Evolutionary conservation across 1,139 yeast genomes (phyloP).

Genomic region (Yamadazyma taylorii): DNA sequence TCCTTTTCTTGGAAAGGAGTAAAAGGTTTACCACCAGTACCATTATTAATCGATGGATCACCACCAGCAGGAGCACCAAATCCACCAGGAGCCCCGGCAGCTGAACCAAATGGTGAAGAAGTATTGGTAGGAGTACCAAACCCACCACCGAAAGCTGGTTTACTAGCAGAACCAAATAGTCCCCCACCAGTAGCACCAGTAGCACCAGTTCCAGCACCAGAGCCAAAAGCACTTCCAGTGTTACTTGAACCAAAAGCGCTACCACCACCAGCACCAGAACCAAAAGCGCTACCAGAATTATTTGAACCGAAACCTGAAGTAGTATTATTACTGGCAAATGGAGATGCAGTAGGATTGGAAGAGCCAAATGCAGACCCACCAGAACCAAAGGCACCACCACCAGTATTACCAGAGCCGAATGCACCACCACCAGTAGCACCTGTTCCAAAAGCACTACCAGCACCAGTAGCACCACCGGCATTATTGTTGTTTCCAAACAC

Average conservation of each 20-base stretch:
- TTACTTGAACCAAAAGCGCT: conserved; percentile 29
- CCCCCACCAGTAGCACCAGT: conserved; percentile 22
- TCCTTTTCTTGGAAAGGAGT: conserved; percentile 74
- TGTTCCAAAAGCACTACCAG: conserved; percentile 12
- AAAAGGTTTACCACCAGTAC: conserved; percentile 73
- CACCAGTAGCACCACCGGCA: conserved; percentile 8
- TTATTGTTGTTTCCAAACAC: conserved; percentile 16
- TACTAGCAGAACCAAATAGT: conserved; percentile 24
- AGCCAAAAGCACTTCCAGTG: conserved; percentile 14
- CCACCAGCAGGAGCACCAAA: conserved; percentile 27
- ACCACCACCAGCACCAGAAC: conserved; percentile 4
- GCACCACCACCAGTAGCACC: conserved; percentile 2
- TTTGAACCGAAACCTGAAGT: conserved; percentile 26
- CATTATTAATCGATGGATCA: conserved; percentile 50
- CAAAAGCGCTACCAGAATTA: conserved; percentile 19
- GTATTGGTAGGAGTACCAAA: conserved; percentile 23
- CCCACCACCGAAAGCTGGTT: conserved; percentile 25
- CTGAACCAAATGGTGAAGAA: conserved; percentile 24
- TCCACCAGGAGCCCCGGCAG: conserved; percentile 16
- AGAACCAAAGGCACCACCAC: conserved; percentile 22
- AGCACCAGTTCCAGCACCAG: conserved; percentile 14
- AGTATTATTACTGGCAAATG: conserved; percentile 9
- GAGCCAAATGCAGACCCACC: conserved; percentile 23
- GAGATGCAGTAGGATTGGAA: conserved; percentile 13
- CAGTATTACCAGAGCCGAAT: conserved; percentile 12